Percentiles rank a stretch among this genome's conserved stretches.
phyloP scores from a whole-genome alignment of 352 stramenopile genomes.

The Phytopythium cucurbitacearum region DNA sequence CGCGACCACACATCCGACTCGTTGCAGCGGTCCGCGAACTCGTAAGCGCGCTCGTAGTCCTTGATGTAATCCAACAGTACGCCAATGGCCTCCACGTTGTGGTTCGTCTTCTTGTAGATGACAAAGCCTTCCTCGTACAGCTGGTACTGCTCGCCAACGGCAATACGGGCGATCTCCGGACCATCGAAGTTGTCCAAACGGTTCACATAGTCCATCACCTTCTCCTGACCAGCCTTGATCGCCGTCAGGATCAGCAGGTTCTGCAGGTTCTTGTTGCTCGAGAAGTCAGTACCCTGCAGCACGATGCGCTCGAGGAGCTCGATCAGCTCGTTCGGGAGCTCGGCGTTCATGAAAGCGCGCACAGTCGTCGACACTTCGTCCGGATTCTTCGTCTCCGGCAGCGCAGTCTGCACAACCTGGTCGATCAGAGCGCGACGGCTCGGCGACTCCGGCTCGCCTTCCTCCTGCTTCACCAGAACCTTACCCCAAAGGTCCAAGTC shows the following conservation, averaged over 20 bases:
- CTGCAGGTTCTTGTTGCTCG: slow-evolving; percentile 99
- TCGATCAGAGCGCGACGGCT: slow-evolving; percentile 97
- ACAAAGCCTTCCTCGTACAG: slow-evolving; percentile 99
- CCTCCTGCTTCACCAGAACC: slow-evolving; percentile 91
- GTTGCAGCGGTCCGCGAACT: slow-evolving; percentile 98
- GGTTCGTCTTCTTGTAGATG: slow-evolving; percentile 99
- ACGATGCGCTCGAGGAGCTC: slow-evolving; percentile 99
- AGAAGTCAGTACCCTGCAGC: slow-evolving; percentile 99
- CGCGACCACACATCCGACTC: slow-evolving; percentile 99
- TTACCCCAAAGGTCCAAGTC: slow-evolving; percentile 99
- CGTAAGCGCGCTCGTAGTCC: slow-evolving; percentile 97
- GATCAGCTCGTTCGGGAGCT: slow-evolving; percentile 98
- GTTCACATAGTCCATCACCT: slow-evolving; percentile 99
- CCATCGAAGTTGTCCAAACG: slow-evolving; percentile 99
- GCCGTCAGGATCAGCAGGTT: slow-evolving; percentile 99
- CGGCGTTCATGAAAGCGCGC: slow-evolving; percentile 99
- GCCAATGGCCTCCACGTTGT: slow-evolving; percentile 93
- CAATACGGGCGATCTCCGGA: slow-evolving; percentile 99
- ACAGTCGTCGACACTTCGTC: slow-evolving; percentile 99
- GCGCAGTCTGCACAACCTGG: slow-evolving; percentile 98
- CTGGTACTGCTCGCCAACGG: slow-evolving; percentile 97
- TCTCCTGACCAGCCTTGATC: slow-evolving; percentile 97
- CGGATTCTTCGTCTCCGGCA: slow-evolving; percentile 98
- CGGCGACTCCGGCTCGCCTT: slow-evolving; percentile 89
- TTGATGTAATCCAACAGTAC: slow-evolving; percentile 96